These are phyloP conservation scores for Magnusiomyces fungicola DNA, from an alignment of 1,139 yeast species.

Conservation along the genomic window DNA sequence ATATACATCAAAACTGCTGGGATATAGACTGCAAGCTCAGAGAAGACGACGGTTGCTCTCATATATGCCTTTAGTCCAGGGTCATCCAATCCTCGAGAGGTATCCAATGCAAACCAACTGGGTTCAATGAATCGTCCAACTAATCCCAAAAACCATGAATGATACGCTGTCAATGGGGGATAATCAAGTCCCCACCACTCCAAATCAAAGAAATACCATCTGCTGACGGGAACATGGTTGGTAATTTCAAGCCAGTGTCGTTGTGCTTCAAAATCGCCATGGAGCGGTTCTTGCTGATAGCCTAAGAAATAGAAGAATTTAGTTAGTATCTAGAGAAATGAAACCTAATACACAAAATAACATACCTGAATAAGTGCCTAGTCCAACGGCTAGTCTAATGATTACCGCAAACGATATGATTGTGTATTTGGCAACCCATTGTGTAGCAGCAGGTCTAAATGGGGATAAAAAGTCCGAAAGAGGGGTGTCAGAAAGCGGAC, in stretches of 20 bases:
- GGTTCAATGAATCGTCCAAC: constrained; percentile 56
- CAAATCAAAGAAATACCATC: constrained; percentile 88
- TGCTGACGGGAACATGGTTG: constrained; percentile 55
- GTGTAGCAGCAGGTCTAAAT: constrained; percentile 65
- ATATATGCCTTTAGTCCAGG: constrained; percentile 66
- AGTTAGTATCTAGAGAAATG: not conserved
- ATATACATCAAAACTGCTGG: constrained; percentile 74
- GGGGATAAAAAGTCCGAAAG: constrained; percentile 53
- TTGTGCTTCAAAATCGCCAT: constrained; percentile 97
- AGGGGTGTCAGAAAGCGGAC: constrained; percentile 37
- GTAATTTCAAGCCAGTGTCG: constrained; percentile 97
- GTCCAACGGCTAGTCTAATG: constrained; percentile 75
- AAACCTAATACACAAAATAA: constrained; percentile 12
- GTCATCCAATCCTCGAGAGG: constrained; percentile 70
- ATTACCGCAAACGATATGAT: constrained; percentile 68
- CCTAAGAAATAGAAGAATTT: constrained; percentile 13
- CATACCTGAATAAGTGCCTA: constrained; percentile 78
- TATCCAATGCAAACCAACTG: constrained; percentile 66
- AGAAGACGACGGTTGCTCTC: constrained; percentile 70
- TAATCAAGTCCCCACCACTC: constrained; percentile 96
- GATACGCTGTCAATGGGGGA: constrained; percentile 95
- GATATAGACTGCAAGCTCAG: constrained; percentile 66
- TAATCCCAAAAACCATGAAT: constrained; percentile 72
- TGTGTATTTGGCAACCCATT: constrained; percentile 83
- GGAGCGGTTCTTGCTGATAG: constrained; percentile 56